Percentiles rank a stretch among this genome's conserved stretches.
These are phyloP conservation scores for Fusarium praegraminearum DNA, from an alignment of 2,329 filamentous ascomycete genomes.

Conservation along the genomic window DNA sequence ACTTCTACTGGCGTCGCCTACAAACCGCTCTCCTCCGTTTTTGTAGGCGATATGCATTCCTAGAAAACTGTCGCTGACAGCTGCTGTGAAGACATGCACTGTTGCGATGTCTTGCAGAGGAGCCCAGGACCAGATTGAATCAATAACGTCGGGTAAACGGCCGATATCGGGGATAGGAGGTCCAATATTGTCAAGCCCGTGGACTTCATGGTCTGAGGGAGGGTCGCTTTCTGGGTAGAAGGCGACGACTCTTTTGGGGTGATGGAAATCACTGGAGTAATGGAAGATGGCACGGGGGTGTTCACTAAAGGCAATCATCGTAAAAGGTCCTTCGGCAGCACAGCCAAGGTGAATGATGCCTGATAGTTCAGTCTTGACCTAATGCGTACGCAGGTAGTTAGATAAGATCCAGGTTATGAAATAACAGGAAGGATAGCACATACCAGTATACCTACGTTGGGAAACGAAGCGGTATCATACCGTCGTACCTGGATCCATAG, in stretches of 20 bases:
- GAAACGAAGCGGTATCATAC: too few relatives aligned
- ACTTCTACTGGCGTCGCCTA: neutral
- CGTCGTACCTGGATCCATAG: neutral
- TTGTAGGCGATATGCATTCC: slow-evolving; percentile 2
- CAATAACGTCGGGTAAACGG: too few relatives aligned
- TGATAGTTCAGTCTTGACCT: slow-evolving; percentile 6
- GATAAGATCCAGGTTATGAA: too few relatives aligned
- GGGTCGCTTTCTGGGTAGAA: neutral
- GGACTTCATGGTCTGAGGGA: neutral
- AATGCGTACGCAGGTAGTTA: neutral
- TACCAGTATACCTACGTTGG: neutral
- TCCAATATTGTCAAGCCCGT: neutral
- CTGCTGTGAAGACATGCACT: neutral
- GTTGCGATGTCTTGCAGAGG: neutral
- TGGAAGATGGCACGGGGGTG: neutral
- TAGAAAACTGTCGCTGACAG: fast-evolving
- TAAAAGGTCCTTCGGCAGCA: too few relatives aligned
- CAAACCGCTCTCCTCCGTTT: neutral
- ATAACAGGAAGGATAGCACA: neutral
- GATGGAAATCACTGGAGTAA: fast-evolving
- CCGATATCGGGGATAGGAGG: neutral
- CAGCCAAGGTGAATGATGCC: slow-evolving; percentile 1
- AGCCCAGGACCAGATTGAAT: neutral
- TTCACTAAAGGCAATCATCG: neutral
- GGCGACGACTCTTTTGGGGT: fast-evolving